Base-by-base conservation (phyloP, 1,139 yeast species). In the Lodderomyces beijingensis region DNA sequence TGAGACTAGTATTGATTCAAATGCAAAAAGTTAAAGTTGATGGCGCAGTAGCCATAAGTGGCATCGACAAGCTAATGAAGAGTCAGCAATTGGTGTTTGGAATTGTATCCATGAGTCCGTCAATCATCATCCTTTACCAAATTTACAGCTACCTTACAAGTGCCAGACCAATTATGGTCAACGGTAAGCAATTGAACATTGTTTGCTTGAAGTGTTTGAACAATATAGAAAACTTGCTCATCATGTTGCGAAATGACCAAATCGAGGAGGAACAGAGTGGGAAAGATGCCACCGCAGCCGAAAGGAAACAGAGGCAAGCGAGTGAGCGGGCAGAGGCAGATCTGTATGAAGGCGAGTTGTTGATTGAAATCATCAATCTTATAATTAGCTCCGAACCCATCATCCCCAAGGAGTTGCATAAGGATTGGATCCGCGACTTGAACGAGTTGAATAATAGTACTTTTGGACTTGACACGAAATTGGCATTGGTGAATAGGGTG, bases 1-100 rank as follows among this genome's bases (percentile, higher is more conserved):
- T 88, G 6, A 70, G 95, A 32, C 79, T 91, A 9, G 58, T 91
- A 30, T 59, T 91, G 47, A 89, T 91, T 39, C 97, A 91, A 56
- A 66, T 91, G 7, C 98, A 91, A 54, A 91, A 91, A 58, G 83
- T 95, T 10, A 91, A 91, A 59, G 96, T 91, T 10, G 98, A 91
- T 53, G 95, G 95, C 3, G 91, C 86, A 21, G 66, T 88, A 6
- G 97, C 96, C 0, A 74, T 91, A 41, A 78, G 73, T 46, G 97
- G 97, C 6, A 89, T 91, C 42, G 97, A 91, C 57, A 82, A 85
- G 53, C 64, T 91, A 44, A 69, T 91, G 35, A 83, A 87, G 55
- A 82, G 93, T 28, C 98, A 91, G 59, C 95, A 91, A 53, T 71
- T 91, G 33, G 93, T 91, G 16, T 87, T 91, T 61, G 96, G 95